phyloP scores from a whole-genome alignment of 169 alveolate genomes.

The Plasmodium vivax region DNA sequence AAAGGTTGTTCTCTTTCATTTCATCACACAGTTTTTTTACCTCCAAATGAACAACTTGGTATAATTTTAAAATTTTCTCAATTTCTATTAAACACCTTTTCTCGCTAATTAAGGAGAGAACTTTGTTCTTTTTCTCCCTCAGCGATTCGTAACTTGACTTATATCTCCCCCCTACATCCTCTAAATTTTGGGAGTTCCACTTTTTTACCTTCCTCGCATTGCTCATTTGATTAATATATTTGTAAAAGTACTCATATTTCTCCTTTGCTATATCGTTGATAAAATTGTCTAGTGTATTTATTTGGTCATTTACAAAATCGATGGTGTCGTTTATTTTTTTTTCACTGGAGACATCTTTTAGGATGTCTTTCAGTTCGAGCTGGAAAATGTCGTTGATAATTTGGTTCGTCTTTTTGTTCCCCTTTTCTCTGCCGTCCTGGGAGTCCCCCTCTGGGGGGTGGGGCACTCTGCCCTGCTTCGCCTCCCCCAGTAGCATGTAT shows the following conservation, averaged over 20 bases:
- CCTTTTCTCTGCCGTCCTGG: neutral
- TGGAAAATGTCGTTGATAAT: slow-evolving; percentile 20
- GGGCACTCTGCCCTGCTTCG: neutral
- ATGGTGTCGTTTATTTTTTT: slow-evolving; percentile 40
- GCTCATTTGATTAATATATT: slow-evolving; percentile 32
- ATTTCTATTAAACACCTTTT: slow-evolving; percentile 65
- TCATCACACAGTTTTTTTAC: slow-evolving; percentile 20
- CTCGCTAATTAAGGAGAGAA: slow-evolving; percentile 30
- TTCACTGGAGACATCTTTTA: slow-evolving; percentile 37
- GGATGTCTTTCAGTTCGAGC: slow-evolving; percentile 28
- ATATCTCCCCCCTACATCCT: slow-evolving; percentile 6
- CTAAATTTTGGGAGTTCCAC: slow-evolving; percentile 14
- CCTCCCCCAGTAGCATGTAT: neutral
- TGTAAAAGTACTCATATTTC: slow-evolving; percentile 64
- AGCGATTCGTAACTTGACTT: slow-evolving; percentile 17
- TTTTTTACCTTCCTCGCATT: slow-evolving; percentile 10
- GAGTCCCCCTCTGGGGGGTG: neutral
- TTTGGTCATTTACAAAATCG: slow-evolving; percentile 37
- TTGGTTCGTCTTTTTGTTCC: neutral
- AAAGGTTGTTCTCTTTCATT: slow-evolving; percentile 2
- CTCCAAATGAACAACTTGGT: slow-evolving; percentile 20
- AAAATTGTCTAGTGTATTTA: slow-evolving; percentile 41
- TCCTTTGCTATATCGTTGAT: slow-evolving; percentile 45
- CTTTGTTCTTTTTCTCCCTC: slow-evolving; percentile 2
- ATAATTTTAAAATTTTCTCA: slow-evolving; percentile 40